These are phyloP conservation scores for Rhodomyrtus psidioides DNA, from an alignment of 441 rosid species.

Conservation along the genomic window DNA sequence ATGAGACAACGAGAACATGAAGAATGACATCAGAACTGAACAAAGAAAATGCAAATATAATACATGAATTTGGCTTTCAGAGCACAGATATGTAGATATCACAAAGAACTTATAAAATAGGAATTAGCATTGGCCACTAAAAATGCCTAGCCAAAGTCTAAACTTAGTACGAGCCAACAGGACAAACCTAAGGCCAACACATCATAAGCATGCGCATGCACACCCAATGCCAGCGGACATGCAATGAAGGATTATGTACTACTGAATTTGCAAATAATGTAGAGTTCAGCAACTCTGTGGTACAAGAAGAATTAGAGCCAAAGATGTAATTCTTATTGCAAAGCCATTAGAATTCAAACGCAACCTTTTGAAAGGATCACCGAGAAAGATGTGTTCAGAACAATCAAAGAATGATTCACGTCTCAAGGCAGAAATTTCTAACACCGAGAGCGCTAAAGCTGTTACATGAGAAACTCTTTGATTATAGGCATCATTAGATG, in stretches of 20 bases:
- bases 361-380: neutral
- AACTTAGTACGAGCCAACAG: neutral
- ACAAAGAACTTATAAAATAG: neutral
- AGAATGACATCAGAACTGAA: neutral
- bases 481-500: neutral
- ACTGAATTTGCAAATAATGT: neutral
- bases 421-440: neutral
- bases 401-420: neutral
- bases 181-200: neutral
- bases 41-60: neutral
- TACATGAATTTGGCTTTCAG: neutral
- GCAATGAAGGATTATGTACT: neutral
- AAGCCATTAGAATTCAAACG: neutral
- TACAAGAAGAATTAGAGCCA: neutral
- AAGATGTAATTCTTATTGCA: neutral
- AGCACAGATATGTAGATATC: neutral
- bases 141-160: neutral
- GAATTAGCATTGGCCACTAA: neutral
- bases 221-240: neutral
- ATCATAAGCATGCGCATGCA: neutral
- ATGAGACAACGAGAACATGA: neutral
- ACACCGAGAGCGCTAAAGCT: neutral
- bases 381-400: neutral
- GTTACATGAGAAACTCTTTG: neutral
- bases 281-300: neutral